Evolutionary conservation across 805 yeast species (phyloP).

Genomic region (Wickerhamomyces mucosus): DNA sequence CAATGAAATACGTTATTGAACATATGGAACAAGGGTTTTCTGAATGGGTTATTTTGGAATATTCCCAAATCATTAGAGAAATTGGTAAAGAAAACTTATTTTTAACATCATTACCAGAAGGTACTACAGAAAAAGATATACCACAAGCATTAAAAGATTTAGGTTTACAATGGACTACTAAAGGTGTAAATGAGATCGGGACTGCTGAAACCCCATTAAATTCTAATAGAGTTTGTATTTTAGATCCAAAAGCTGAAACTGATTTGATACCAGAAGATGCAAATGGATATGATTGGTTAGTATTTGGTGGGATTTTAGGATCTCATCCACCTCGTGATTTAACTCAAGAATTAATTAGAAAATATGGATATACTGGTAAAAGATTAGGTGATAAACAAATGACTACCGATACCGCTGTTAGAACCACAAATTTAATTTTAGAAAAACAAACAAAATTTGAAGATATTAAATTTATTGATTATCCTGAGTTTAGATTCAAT

Average conservation of each 20-base stretch:
- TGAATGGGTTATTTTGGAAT: constrained; percentile 90
- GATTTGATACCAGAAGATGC: constrained; percentile 70
- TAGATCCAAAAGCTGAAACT: constrained; percentile 78
- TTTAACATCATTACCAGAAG: constrained; percentile 64
- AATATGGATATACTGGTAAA: constrained; percentile 81
- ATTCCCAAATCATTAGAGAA: constrained; percentile 71
- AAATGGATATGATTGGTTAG: constrained; percentile 67
- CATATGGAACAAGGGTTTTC: constrained; percentile 98
- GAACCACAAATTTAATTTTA: constrained; percentile 81
- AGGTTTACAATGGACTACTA: constrained; percentile 75
- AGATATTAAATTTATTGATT: constrained; percentile 77
- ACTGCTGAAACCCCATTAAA: constrained; percentile 28
- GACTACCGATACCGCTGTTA: constrained; percentile 96
- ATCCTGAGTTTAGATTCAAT: constrained; percentile 85
- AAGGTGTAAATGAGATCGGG: constrained; percentile 47
- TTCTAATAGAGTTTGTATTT: constrained; percentile 59
- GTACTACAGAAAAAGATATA: constrained; percentile 50
- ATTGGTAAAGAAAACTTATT: constrained; percentile 70
- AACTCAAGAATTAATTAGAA: constrained; percentile 75
- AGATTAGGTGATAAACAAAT: constrained; percentile 83
- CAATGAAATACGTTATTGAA: constrained; percentile 86
- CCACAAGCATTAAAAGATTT: constrained; percentile 49
- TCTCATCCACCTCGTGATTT: constrained; percentile 90
- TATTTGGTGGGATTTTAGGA: constrained; percentile 94
- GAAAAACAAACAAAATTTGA: constrained; percentile 50